Evolutionary conservation across 495 filamentous ascomycete species (phyloP).

Genomic region (Lasiosphaeriaceae sp.): DNA sequence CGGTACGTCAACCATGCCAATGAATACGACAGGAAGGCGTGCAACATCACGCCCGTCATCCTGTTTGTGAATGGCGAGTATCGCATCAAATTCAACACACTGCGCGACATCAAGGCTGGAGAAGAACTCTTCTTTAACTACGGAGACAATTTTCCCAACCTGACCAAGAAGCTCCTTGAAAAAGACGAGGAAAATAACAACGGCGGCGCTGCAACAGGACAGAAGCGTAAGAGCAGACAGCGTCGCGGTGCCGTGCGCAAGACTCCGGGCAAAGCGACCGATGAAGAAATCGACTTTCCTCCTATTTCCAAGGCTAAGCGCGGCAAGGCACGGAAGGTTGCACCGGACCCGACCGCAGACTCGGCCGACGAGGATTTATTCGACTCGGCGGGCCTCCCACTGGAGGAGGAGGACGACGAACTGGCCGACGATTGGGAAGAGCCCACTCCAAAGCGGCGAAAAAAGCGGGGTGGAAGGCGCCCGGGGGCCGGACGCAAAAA

Average conservation of each 20-base stretch:
- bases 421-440: slow-evolving; percentile 14
- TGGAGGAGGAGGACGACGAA: slow-evolving; percentile 22
- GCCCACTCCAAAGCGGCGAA: slow-evolving; percentile 4
- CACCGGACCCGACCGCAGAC: slow-evolving; percentile 4
- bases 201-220: neutral
- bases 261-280: slow-evolving; percentile 16
- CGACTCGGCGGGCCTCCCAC: neutral
- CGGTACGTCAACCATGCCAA: slow-evolving; percentile 69
- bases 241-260: slow-evolving; percentile 18
- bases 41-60: slow-evolving; percentile 54
- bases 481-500: slow-evolving; percentile 29
- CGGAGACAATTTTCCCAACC: slow-evolving; percentile 49
- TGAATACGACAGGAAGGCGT: slow-evolving; percentile 41
- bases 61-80: slow-evolving; percentile 61
- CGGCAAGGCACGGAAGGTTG: slow-evolving; percentile 1
- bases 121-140: slow-evolving; percentile 74
- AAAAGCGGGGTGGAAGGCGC: slow-evolving; percentile 28
- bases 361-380: slow-evolving; percentile 13
- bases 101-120: slow-evolving; percentile 54
- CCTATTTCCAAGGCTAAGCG: neutral
- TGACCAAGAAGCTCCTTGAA: slow-evolving; percentile 47
- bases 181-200: slow-evolving; percentile 31
- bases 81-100: slow-evolving; percentile 64
- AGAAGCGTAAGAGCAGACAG: slow-evolving; percentile 22
- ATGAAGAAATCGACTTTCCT: slow-evolving; percentile 8